Conservation (phyloP, 2,329 filamentous ascomycete species). For the Fusarium bulbicola region DNA sequence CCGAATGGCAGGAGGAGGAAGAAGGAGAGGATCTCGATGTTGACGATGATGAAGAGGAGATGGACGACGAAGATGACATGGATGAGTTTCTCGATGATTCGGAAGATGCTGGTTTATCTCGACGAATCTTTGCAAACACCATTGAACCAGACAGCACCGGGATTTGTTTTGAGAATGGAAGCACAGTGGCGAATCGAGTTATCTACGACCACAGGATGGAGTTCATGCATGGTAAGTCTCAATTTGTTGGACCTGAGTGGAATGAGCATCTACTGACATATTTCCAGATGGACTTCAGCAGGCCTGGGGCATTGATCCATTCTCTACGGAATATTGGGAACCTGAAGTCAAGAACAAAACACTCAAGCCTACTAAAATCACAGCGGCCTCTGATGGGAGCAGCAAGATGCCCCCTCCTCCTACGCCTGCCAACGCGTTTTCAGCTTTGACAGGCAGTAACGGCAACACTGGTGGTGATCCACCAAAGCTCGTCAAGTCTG, state of each 20-base stretch:
- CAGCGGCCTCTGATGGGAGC: slow-evolving; percentile 17
- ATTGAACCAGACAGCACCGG: slow-evolving; percentile 82
- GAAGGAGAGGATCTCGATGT: slow-evolving; percentile 74
- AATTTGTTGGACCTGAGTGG: too few relatives aligned
- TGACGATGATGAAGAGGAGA: slow-evolving; percentile 74
- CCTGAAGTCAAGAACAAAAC: slow-evolving; percentile 48
- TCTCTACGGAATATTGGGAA: slow-evolving; percentile 83
- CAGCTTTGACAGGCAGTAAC: slow-evolving; percentile 42
- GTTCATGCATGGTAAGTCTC: slow-evolving; percentile 71
- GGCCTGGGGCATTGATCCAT: slow-evolving; percentile 78
- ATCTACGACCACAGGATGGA: slow-evolving; percentile 75
- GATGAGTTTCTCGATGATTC: slow-evolving; percentile 90
- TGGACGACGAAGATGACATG: slow-evolving; percentile 83
- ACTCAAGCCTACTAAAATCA: slow-evolving; percentile 18
- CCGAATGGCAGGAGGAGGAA: slow-evolving; percentile 85
- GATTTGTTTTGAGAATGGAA: slow-evolving; percentile 79
- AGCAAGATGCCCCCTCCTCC: slow-evolving; percentile 48
- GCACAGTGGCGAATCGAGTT: slow-evolving; percentile 57
- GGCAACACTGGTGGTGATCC: slow-evolving; percentile 23
- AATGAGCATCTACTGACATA: slow-evolving; percentile 26
- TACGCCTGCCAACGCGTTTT: slow-evolving; percentile 49
- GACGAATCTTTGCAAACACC: slow-evolving; percentile 70
- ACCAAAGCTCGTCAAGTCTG: slow-evolving; percentile 49
- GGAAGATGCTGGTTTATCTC: slow-evolving; percentile 69
- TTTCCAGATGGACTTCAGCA: slow-evolving; percentile 57